These are phyloP conservation scores for Arthrobotrys musiformis DNA, from an alignment of 2,329 filamentous ascomycete species.

Conservation along the genomic window DNA sequence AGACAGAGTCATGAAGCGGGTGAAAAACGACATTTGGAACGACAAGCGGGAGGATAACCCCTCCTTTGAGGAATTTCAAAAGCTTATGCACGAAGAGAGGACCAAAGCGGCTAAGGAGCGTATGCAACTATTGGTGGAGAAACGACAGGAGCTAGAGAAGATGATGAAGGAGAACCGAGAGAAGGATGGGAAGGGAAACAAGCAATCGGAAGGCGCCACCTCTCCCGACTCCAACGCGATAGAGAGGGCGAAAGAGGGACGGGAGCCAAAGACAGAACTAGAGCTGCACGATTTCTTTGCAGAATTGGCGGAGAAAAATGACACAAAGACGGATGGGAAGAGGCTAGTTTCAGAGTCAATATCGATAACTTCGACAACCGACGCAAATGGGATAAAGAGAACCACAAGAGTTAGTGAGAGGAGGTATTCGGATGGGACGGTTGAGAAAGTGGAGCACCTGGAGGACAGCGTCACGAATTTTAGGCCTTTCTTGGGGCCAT, in stretches of 20 bases:
- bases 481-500: neutral
- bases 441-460: conserved; percentile 42
- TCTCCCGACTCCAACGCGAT: neutral
- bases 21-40: conserved; percentile 41
- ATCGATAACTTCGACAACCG: conserved; percentile 25
- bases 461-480: neutral
- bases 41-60: conserved; percentile 8
- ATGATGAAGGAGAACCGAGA: conserved; percentile 1
- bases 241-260: neutral
- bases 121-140: conserved; percentile 20
- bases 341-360: conserved; percentile 18
- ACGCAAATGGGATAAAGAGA: conserved; percentile 25
- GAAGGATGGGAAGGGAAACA: neutral
- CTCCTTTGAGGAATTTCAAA: conserved; percentile 32
- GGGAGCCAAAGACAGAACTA: conserved; percentile 35
- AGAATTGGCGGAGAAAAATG: neutral
- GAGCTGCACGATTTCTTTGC: conserved; percentile 42
- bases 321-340: neutral
- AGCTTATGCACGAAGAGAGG: conserved; percentile 38
- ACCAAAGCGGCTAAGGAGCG: conserved; percentile 20
- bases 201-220: neutral
- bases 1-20: conserved; percentile 17
- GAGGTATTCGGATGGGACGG: conserved; percentile 40
- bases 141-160: conserved; percentile 34
- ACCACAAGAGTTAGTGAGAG: conserved; percentile 34